Evolutionary conservation across 768 basidiomycete genomes (phyloP), one percentile per base, ranked within the genome.

Genomic region (Phylloporus rhodoxanthus): DNA sequence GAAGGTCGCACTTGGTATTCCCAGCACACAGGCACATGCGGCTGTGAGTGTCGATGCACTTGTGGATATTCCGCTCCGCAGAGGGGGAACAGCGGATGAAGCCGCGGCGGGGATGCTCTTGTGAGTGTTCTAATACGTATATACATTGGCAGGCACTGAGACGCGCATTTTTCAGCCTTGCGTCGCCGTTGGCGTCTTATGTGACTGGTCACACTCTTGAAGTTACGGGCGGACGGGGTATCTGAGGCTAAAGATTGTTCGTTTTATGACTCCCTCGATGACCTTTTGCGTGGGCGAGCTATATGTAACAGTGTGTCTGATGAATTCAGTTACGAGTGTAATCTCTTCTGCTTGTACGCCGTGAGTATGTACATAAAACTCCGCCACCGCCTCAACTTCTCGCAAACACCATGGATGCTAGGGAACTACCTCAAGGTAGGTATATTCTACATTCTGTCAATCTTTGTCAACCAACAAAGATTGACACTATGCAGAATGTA

Each of bases 141-240:
- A 4, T 7, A 23, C 45, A 2, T 38, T n/a, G 34, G 30, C 39
- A 9, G 42, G 17, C 26, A 32, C 44, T 62, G 29, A 64, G 3
- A 33, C 17, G 29, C 38, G 28, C 45, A 7, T 30, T 30, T 52
- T 52, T 56, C 21, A 88, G 86, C 77, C 73, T 91, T 54, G 81
- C 80, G 0, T 88, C 85, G 13, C 87, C 87, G 9, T 70, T 92
- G 20, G 85, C 87, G 13, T 80, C 84, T 3, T 92, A 87, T 61
- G 83, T 92, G 47, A 80, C 77, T 40, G 89, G 89, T 8, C 90
- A 91, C 68, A 90, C 87, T 14, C 71, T 91, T 47, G 87, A 90
- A 66, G 85, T 87, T 19, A 91, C 89, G 32, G 89, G 89, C 29
- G 90, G 90, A 36, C 74, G 75, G 47, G 87, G 87, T 32, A 89